phyloP scores from a whole-genome alignment of 352 stramenopile genomes.

The Pythium utonaiense region DNA sequence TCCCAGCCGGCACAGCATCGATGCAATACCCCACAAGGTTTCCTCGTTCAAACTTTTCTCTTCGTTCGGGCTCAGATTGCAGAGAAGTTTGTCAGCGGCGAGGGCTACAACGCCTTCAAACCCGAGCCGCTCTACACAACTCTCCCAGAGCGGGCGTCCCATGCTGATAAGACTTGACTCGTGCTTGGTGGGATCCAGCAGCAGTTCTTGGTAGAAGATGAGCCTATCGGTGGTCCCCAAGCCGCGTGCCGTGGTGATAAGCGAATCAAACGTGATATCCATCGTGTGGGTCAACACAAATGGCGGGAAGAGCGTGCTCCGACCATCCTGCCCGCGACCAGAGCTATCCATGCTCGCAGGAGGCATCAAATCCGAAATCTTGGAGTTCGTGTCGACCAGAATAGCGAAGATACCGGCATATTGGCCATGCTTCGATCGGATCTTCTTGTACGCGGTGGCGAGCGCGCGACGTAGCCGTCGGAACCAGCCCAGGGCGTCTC shows the following conservation, averaged over 20 bases:
- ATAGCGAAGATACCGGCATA: constrained; percentile 35
- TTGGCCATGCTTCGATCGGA: not conserved
- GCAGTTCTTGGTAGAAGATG: not conserved
- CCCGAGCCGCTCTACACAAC: not conserved
- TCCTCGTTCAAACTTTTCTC: not conserved
- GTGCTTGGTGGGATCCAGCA: not conserved
- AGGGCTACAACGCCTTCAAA: not conserved
- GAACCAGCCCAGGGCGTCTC: not conserved
- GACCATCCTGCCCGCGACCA: constrained; percentile 33
- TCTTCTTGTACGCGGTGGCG: not conserved
- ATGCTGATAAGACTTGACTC: not conserved
- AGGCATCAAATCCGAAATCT: not conserved
- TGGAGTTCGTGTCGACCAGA: constrained; percentile 19
- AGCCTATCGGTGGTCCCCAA: not conserved
- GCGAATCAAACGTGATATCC: constrained; percentile 15
- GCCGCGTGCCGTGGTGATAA: no score
- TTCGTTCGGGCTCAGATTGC: not conserved
- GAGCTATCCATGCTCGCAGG: not conserved
- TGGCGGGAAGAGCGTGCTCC: constrained; percentile 60
- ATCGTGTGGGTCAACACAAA: constrained; percentile 48
- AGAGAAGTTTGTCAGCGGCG: not conserved
- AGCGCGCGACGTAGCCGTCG: constrained; percentile 4
- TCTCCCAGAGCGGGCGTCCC: not conserved
- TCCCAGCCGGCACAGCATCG: constrained; percentile 28
- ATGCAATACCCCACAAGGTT: constrained; percentile 20